Conservation (phyloP, 164 flowering plant species). For the Houttuynia cordata region DNA sequence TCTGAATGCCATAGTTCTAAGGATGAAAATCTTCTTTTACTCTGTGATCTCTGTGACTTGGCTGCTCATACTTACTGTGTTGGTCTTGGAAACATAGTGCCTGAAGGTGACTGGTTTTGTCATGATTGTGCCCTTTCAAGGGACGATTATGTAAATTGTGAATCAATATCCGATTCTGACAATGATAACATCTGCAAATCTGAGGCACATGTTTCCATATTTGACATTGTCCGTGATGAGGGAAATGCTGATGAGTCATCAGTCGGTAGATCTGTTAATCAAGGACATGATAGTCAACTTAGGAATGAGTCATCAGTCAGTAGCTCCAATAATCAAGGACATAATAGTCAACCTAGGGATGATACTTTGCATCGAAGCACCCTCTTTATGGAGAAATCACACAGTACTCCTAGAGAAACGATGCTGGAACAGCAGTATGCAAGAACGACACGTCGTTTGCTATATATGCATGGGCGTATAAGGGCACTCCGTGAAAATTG, state of each 20-base stretch:
- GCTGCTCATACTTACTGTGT: conserved; percentile 73
- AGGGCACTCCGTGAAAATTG: conserved; percentile 56
- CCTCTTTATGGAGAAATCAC: neutral
- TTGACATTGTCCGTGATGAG: conserved; percentile 33
- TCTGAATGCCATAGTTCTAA: conserved; percentile 27
- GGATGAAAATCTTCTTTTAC: conserved; percentile 46
- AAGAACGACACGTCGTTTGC: conserved; percentile 36
- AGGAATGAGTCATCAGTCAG: neutral
- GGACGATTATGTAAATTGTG: conserved; percentile 28
- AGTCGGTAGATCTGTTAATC: neutral
- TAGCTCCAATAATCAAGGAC: too few relatives aligned
- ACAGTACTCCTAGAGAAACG: neutral
- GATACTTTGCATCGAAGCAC: neutral
- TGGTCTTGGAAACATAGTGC: conserved; percentile 63
- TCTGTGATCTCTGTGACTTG: conserved; percentile 76
- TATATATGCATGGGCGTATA: conserved; percentile 37
- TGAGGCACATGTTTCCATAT: conserved; percentile 21
- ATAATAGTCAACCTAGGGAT: neutral
- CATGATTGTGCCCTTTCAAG: conserved; percentile 44
- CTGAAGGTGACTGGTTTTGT: conserved; percentile 85
- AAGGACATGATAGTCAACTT: neutral
- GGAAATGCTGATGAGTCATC: neutral
- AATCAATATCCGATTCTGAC: conserved; percentile 9
- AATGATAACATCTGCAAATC: neutral
- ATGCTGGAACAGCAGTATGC: conserved; percentile 19